Evolutionary conservation across 2,329 filamentous ascomycete genomes (phyloP).

Genomic region (Fusarium sp.): DNA sequence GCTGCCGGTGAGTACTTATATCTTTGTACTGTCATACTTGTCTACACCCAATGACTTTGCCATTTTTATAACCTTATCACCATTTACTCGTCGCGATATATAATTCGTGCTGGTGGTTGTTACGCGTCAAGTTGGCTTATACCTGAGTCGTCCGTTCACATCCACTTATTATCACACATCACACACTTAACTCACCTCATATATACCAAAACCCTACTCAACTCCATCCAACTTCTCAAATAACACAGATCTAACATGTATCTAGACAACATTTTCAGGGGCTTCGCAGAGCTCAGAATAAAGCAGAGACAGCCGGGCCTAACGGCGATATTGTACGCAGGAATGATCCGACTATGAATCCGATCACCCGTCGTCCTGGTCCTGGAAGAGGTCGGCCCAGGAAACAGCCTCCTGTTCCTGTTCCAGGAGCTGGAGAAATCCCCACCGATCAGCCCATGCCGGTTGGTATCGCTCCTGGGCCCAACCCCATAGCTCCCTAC

Average conservation of each 20-base stretch:
- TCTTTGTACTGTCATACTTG: constrained; percentile 1
- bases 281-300: constrained; percentile 63
- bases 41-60: not conserved
- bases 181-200: not conserved
- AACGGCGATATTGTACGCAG: constrained; percentile 48
- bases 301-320: constrained; percentile 53
- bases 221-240: too few relatives aligned
- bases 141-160: not conserved
- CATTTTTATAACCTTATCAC: not conserved
- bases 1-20: constrained; percentile 62
- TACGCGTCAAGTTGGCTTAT: constrained; percentile 18
- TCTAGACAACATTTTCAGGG: constrained; percentile 68
- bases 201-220: not conserved
- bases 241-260: constrained; percentile 19
- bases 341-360: constrained; percentile 62
- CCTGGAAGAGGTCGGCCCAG: constrained; percentile 63
- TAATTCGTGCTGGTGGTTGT: not conserved
- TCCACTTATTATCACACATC: not conserved
- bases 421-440: constrained; percentile 16
- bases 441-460: constrained; percentile 11
- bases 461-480: not conserved
- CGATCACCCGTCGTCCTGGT: constrained; percentile 67
- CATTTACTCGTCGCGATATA: not conserved
- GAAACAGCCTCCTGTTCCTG: constrained; percentile 50
- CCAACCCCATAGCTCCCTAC: constrained; percentile 3